Percentiles rank a stretch among this genome's conserved stretches.
These are phyloP conservation scores for Tetrapyrgos nigripes DNA, from an alignment of 1,284 basidiomycete species.

Conservation along the genomic window DNA sequence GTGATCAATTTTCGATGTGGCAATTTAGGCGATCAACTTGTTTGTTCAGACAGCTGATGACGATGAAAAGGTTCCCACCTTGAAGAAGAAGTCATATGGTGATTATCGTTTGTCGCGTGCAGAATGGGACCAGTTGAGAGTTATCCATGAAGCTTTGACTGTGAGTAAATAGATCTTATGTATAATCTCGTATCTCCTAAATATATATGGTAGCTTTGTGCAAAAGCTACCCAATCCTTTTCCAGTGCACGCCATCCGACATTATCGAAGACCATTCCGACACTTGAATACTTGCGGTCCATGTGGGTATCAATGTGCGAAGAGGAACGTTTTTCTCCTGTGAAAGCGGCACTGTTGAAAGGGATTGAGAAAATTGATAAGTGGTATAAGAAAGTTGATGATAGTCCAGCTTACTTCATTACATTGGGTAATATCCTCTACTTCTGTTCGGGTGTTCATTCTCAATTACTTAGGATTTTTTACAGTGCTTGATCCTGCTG, in stretches of 20 bases:
- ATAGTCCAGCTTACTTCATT: conserved; percentile 33
- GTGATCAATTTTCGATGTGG: conserved; percentile 10
- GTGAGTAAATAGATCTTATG: conserved; percentile 17
- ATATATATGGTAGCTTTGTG: conserved; percentile 22
- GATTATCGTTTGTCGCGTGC: conserved; percentile 18
- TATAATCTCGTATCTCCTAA: neutral
- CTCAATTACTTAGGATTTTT: too few relatives aligned
- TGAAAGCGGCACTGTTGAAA: conserved; percentile 24
- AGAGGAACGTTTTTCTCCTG: conserved; percentile 18
- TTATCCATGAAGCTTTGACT: conserved; percentile 29
- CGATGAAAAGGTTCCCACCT: conserved; percentile 25
- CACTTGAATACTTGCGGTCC: conserved; percentile 25
- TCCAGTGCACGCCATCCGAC: conserved; percentile 27
- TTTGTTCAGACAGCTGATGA: conserved; percentile 29
- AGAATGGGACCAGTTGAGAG: conserved; percentile 26
- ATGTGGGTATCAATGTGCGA: conserved; percentile 27
- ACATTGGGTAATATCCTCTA: conserved; percentile 23
- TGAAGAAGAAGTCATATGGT: conserved; percentile 21
- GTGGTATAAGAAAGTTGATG: conserved; percentile 32
- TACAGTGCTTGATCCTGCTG: conserved; percentile 21
- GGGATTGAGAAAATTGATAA: conserved; percentile 34
- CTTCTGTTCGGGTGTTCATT: neutral
- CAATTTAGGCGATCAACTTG: conserved; percentile 25
- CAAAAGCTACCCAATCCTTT: conserved; percentile 30
- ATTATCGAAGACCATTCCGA: conserved; percentile 26